These are phyloP conservation scores for Torulaspora microellipsoides DNA, from an alignment of 805 yeast genomes.

Conservation along the genomic window DNA sequence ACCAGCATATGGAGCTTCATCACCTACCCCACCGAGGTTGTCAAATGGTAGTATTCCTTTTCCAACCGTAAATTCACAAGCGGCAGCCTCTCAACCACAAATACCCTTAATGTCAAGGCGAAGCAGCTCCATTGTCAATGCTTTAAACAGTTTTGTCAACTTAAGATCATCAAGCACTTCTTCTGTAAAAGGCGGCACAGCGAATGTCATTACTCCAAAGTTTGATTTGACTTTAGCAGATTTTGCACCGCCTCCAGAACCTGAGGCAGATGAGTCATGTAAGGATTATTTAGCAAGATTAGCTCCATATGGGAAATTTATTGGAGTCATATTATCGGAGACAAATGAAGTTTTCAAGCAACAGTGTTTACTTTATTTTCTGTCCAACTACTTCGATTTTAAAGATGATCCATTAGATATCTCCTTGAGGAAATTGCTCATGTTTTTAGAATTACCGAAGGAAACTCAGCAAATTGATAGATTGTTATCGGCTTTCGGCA, in stretches of 20 bases:
- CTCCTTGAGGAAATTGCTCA: slow-evolving; percentile 55
- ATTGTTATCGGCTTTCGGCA: slow-evolving; percentile 53
- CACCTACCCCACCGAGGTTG: slow-evolving; percentile 9
- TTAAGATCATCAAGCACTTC: slow-evolving; percentile 28
- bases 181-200: slow-evolving; percentile 11
- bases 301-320: slow-evolving; percentile 32
- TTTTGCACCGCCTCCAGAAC: slow-evolving; percentile 29
- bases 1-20: slow-evolving; percentile 3
- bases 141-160: slow-evolving; percentile 37
- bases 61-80: slow-evolving; percentile 2
- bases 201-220: slow-evolving; percentile 3
- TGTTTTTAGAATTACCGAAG: slow-evolving; percentile 56
- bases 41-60: slow-evolving; percentile 10
- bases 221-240: slow-evolving; percentile 16
- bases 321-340: slow-evolving; percentile 30
- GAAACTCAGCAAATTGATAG: slow-evolving; percentile 78
- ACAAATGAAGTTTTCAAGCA: slow-evolving; percentile 27
- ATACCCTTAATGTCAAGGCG: slow-evolving; percentile 23
- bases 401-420: slow-evolving; percentile 57
- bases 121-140: slow-evolving; percentile 37
- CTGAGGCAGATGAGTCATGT: slow-evolving; percentile 27
- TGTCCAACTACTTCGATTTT: slow-evolving; percentile 44
- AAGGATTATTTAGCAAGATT: slow-evolving; percentile 29
- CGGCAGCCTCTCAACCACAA: slow-evolving; percentile 2
- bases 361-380: slow-evolving; percentile 27